Evolutionary conservation across 2,329 filamentous ascomycete genomes (phyloP).

Genomic region (Trichoderma sp.): DNA sequence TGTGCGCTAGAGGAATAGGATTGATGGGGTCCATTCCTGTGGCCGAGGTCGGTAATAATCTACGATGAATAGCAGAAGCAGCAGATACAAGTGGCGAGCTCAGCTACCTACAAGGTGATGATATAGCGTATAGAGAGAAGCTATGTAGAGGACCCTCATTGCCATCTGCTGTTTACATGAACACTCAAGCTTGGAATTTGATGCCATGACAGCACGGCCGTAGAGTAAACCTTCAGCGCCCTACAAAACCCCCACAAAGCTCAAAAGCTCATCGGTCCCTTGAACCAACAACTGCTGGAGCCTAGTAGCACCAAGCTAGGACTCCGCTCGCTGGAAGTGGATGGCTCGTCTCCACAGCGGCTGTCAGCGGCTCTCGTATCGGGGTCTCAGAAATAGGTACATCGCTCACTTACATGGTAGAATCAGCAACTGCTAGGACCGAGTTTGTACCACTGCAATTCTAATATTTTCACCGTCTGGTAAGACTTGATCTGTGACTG

Average conservation of each 20-base stretch:
- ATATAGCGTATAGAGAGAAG: background rate
- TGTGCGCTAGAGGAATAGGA: background rate
- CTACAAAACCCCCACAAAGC: no score
- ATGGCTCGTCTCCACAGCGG: conserved; percentile 17
- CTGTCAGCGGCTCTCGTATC: conserved; percentile 26
- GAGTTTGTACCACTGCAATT: background rate
- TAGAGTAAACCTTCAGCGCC: background rate
- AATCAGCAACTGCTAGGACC: no score
- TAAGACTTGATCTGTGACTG: background rate
- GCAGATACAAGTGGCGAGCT: background rate
- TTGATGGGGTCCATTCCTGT: conserved; percentile 1
- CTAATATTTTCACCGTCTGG: no score
- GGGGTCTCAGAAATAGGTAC: background rate
- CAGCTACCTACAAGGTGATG: background rate
- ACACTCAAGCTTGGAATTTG: no score
- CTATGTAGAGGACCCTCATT: no score
- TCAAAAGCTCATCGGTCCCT: background rate
- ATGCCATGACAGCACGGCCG: background rate
- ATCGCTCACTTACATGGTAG: background rate
- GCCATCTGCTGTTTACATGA: background rate
- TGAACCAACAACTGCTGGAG: background rate
- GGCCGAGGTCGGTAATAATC: background rate
- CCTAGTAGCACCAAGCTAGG: background rate
- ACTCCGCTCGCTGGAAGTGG: conserved; percentile 5
- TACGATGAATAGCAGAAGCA: background rate